Evolutionary conservation across 345 rosid genomes (phyloP).

Genomic region (Iberis pinnata): DNA sequence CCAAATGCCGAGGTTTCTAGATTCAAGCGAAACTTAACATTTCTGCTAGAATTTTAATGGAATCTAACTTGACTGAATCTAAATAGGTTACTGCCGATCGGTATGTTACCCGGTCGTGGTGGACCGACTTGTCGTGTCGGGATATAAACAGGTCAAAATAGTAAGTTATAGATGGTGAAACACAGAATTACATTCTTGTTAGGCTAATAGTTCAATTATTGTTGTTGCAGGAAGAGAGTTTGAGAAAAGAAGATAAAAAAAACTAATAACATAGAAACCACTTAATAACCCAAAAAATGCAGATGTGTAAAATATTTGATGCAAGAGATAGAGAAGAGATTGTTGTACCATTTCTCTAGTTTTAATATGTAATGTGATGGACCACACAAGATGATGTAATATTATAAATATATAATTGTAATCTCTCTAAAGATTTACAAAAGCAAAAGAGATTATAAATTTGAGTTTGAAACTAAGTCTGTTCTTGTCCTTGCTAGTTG

Average conservation of each 20-base stretch:
- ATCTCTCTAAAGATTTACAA: conserved; percentile 26
- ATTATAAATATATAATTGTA: conserved; percentile 26
- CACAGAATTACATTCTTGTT: not conserved
- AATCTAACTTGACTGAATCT: conserved; percentile 8
- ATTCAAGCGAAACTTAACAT: no score
- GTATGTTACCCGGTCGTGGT: conserved; percentile 63
- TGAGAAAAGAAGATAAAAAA: conserved; percentile 11
- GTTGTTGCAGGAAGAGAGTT: conserved; percentile 22
- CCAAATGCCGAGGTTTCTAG: conserved; percentile 68
- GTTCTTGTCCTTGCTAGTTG: conserved; percentile 24
- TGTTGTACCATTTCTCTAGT: conserved; percentile 31
- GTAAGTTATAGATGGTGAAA: conserved; percentile 7
- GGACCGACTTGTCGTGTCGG: conserved; percentile 89
- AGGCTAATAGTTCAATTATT: not conserved
- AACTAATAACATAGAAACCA: conserved; percentile 29
- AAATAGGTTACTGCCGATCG: conserved; percentile 39
- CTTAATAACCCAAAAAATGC: conserved; percentile 20
- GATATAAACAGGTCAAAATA: conserved; percentile 43
- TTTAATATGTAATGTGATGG: conserved; percentile 32
- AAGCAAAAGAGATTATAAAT: conserved; percentile 24
- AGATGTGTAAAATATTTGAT: no score
- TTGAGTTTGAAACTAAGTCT: conserved; percentile 16
- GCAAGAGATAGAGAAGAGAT: conserved; percentile 19
- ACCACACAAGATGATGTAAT: conserved; percentile 33
- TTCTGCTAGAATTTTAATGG: no score